Evolutionary conservation across 495 filamentous ascomycete genomes (phyloP), one percentile per base, ranked within the genome.

Genomic region (Penicillium turbatum): DNA sequence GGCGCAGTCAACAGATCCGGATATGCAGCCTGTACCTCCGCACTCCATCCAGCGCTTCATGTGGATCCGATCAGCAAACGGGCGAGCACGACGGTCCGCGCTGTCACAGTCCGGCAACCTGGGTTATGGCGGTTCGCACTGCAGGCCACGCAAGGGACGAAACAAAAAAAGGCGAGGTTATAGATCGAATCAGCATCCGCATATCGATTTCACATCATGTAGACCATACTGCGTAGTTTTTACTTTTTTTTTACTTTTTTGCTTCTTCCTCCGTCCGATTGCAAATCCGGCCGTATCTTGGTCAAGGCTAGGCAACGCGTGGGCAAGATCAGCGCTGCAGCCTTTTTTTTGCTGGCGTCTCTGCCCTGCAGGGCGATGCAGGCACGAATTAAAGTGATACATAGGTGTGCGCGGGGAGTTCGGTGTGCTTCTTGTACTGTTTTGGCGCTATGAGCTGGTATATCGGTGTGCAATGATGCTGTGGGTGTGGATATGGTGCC

Each of bases 281-380:
- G 29, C 11, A 27, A 54, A 58, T 31, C 15, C 34, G 44, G 44
- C 43, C 24, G 29, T 24, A 32, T 38, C 42, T 45, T 5, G 15
- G 44, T 56, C 48, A 24, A 10, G 47, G 30, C 39, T 32, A 45
- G 31, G 27, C 39, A 32, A 35, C 39, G 56, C 45, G 44, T 55
- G 40, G 45, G 35, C 47, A 45, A 13, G 36, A 6, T 39, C 5
- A 47, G 51, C 56, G 57, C 56, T 51, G 56, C 56, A 44, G 41
- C 54, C 29, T 8, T 34, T 44, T 53, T 30, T 27, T 36, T 51
- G 41, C 21, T 5, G 34, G 55, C 45, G 61, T 49, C 42, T 51
- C 60, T 30, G 42, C 41, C 49, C 53, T 57, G 57, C 63, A 66
- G 60, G 60, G 32, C 41, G 16, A 64, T 62, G 60, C 60, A 63